Evolutionary conservation across 1,284 basidiomycete species (phyloP), one percentile per base, ranked within the genome.

Genomic region (Boletus albobrunnescens): DNA sequence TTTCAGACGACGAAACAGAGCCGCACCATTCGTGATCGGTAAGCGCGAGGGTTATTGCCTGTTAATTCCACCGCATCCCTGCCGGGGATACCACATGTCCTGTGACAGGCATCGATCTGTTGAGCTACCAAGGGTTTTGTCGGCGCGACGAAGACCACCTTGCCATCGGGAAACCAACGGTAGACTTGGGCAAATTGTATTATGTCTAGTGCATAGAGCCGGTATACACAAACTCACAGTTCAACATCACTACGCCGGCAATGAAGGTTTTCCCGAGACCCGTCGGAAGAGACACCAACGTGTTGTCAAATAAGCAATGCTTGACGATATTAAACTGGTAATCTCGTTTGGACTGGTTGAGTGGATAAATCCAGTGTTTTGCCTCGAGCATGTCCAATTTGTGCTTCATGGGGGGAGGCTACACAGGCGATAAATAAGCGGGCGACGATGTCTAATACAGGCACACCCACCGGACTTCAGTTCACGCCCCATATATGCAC

Each of bases 251-350:
- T 1, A 94, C 92, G 1, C 95, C 94, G 1, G 96, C 96, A 51
- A 99, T 90, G 61, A 99, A 99, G 0, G 96, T 99, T 73, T 99
- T 99, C 17, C 96, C 96, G 6, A 99, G 73, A 50, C 96, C 96
- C 0, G 96, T 99, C 0, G 96, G 96, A 11, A 99, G 72, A 1
- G 94, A 90, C 19, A 98, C 94, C 4, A 99, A 79, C 3, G 92
- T 92, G 61, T 99, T 99, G 41, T 97, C 89, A 58, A 90, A 94
- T 24, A 99, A 77, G 58, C 87, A 89, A 28, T 82, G 78, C 57
- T 80, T 83, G 44, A 94, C 87, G 52, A 99, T 98, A 56, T 98
- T 96, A 65, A 81, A 95, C 60, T 99, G 96, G 63, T 99, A 99
- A 57, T 91, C 87, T 52, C 96, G 84, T 59, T 89, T 91, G 1